These are phyloP conservation scores for Fusarium clavum DNA, from an alignment of 2,329 filamentous ascomycete species.

Conservation along the genomic window DNA sequence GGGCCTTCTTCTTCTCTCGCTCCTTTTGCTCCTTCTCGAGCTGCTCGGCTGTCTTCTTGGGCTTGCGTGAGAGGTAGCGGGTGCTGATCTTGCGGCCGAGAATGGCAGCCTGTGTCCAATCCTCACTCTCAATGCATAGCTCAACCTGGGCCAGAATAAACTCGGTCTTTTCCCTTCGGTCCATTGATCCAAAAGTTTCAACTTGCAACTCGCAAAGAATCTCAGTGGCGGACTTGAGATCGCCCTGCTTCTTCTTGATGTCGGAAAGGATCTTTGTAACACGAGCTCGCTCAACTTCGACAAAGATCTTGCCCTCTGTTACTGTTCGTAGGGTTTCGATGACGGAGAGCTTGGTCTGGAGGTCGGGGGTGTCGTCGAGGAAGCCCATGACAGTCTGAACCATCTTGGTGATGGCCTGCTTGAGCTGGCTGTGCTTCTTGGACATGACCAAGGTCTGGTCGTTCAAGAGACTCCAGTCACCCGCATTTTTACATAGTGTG, in stretches of 20 bases:
- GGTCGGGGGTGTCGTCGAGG: conserved; percentile 83
- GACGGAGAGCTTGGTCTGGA: conserved; percentile 89
- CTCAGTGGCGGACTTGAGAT: conserved; percentile 88
- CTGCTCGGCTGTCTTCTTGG: conserved; percentile 90
- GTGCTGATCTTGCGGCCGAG: conserved; percentile 97
- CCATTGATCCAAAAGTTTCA: conserved; percentile 99
- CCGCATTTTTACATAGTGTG: conserved; percentile 91
- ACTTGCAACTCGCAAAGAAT: conserved; percentile 98
- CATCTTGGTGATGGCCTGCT: conserved; percentile 99
- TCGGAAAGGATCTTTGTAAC: conserved; percentile 95
- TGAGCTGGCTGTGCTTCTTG: conserved; percentile 99
- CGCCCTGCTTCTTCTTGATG: conserved; percentile 96
- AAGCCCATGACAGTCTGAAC: conserved; percentile 96
- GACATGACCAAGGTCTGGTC: conserved; percentile 96
- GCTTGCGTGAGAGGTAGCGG: conserved; percentile 87
- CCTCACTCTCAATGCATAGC: conserved; percentile 92
- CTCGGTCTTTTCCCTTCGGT: conserved; percentile 95
- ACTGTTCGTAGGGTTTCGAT: conserved; percentile 97
- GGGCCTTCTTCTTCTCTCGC: conserved; percentile 84
- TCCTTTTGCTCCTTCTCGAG: conserved; percentile 91
- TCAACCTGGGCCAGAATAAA: conserved; percentile 96
- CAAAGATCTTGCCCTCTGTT: conserved; percentile 99
- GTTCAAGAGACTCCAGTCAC: conserved; percentile 94
- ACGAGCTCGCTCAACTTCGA: conserved; percentile 96
- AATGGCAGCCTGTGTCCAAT: conserved; percentile 96